Evolutionary conservation across 306 rosid species (phyloP).

Genomic region (Sophora flavescens): DNA sequence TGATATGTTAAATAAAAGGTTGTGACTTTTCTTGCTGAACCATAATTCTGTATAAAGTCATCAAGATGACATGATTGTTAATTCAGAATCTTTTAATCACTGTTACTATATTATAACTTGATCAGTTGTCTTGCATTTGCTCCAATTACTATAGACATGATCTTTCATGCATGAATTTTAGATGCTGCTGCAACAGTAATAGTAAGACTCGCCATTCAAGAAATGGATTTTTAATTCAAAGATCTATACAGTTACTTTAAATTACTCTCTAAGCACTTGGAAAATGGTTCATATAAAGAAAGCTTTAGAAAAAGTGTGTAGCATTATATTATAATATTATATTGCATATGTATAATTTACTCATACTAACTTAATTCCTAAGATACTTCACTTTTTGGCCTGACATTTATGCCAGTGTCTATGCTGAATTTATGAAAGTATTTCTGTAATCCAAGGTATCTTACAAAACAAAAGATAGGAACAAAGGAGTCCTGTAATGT

Average conservation of each 20-base stretch:
- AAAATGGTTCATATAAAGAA: neutral
- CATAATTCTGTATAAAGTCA: constrained; percentile 3
- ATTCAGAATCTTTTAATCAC: constrained; percentile 8
- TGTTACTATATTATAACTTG: neutral
- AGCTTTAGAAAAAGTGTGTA: neutral
- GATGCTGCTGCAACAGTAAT: constrained; percentile 8
- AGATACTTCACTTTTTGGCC: constrained; percentile 1
- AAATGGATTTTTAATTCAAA: no score
- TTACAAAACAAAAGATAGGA: neutral
- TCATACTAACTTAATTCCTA: neutral
- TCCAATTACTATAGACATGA: neutral
- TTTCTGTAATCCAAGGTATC: neutral
- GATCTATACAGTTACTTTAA: neutral
- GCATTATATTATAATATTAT: neutral
- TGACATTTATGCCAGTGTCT: neutral
- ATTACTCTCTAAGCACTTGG: neutral
- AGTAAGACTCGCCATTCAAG: neutral
- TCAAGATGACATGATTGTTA: constrained; percentile 15
- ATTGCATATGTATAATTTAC: neutral
- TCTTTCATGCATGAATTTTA: neutral
- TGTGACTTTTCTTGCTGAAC: neutral
- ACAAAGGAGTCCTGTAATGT: neutral
- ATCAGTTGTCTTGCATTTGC: constrained; percentile 13
- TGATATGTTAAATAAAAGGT: neutral
- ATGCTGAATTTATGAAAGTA: neutral